Evolutionary conservation across 352 stramenopile genomes (phyloP), one percentile per base, ranked within the genome.

Genomic region (Peronospora destructor): DNA sequence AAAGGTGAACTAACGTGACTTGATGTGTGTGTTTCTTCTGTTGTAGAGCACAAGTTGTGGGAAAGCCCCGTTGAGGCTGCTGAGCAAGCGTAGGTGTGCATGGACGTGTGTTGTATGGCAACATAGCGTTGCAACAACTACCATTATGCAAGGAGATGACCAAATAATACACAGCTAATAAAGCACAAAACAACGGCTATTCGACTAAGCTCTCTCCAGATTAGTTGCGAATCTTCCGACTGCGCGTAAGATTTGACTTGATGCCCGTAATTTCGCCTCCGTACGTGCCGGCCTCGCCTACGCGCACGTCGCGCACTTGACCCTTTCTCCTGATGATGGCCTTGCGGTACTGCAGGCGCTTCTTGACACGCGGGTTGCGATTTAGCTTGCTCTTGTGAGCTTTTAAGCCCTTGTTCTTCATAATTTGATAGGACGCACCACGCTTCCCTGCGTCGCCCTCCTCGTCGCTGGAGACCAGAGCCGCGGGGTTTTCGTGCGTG

Each of bases 311-410:
- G 50, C 94, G 85, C 38, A 99, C 95, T 49, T 98, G 91, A 70
- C 96, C 96, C 76, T 98, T 98, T 67, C 95, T 82, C 59, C 90
- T 75, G 60, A 98, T 98, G 23, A 98, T 64, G n/a, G 95, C 95
- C 76, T 98, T 98, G 51, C 91, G 82, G 76, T 97, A 99, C 66
- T 98, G 89, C 64, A 98, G 67, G 47, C 96, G 80, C 66, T 99
- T 99, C 85, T 98, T 99, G 45, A 98, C 89, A 57, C 96, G 90
- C 43, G 96, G 96, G 67, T 99, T 99, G 36, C 96, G 84, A 73
- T 98, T 98, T 49, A 98, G 75, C 68, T 98, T 99, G 71, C 81
- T 95, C 72, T 98, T 98, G 81, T 98, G 95, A 21, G 96, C 79
- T 55, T 97, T 97, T 46, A 99, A 76, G 7, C 96, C 96, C 59